Conservation (phyloP, 1,139 yeast species). For the Saccharomyces hybrid region DNA sequence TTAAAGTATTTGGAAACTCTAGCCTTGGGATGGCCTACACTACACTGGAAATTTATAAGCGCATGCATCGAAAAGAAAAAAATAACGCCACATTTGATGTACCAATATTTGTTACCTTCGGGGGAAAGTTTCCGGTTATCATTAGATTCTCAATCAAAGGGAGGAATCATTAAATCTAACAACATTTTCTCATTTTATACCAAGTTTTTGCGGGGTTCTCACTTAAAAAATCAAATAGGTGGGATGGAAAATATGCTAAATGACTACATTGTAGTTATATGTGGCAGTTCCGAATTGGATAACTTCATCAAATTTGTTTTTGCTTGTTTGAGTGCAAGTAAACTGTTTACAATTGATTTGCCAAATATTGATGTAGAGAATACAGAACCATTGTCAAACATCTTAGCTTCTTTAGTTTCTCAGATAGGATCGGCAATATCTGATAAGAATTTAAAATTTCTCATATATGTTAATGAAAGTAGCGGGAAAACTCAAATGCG, state of each 20-base stretch:
- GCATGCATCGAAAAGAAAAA: slow-evolving; percentile 39
- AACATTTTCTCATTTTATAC: slow-evolving; percentile 27
- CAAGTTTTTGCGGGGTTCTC: slow-evolving; percentile 25
- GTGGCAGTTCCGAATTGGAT: slow-evolving; percentile 25
- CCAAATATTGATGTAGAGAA: slow-evolving; percentile 13
- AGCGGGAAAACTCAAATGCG: slow-evolving; percentile 5
- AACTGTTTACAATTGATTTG: slow-evolving; percentile 8
- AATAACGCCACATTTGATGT: slow-evolving; percentile 30
- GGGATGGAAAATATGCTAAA: slow-evolving; percentile 10
- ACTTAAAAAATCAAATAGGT: slow-evolving; percentile 13
- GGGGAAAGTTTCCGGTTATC: slow-evolving; percentile 40
- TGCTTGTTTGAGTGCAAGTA: slow-evolving; percentile 19
- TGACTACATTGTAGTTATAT: slow-evolving; percentile 17
- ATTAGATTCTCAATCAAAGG: slow-evolving; percentile 12
- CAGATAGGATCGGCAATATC: not conserved
- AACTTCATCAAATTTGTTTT: slow-evolving; percentile 23
- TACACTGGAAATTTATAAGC: slow-evolving; percentile 53
- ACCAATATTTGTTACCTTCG: slow-evolving; percentile 57
- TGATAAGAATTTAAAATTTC: slow-evolving; percentile 4
- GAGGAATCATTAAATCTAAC: slow-evolving; percentile 30
- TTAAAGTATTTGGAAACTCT: slow-evolving; percentile 71
- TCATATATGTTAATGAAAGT: slow-evolving; percentile 12
- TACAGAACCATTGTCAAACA: slow-evolving; percentile 2
- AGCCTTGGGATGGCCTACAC: slow-evolving; percentile 86
- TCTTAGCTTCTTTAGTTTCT: slow-evolving; percentile 1